Evolutionary conservation across 306 rosid species (phyloP).

Genomic region (Prunus padus): DNA sequence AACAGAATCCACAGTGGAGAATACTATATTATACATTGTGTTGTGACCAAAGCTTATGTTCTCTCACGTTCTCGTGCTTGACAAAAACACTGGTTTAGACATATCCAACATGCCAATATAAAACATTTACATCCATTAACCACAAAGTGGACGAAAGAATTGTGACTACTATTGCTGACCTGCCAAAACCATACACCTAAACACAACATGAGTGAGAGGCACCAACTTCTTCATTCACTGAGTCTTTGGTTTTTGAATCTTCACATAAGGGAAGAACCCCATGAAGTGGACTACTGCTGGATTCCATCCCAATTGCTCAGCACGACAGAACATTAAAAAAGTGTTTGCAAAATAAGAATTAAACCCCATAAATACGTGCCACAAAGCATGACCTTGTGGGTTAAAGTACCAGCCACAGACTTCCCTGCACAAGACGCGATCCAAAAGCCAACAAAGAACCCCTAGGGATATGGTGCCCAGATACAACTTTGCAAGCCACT

Average conservation of each 20-base stretch:
- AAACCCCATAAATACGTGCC: constrained; percentile 80
- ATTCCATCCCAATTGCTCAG: constrained; percentile 69
- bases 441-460: constrained; percentile 56
- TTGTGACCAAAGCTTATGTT: background rate
- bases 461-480: constrained; percentile 51
- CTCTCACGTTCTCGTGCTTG: background rate
- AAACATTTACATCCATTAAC: constrained; percentile 15
- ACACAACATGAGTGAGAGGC: background rate
- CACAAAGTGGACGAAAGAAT: constrained; percentile 15
- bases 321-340: constrained; percentile 87
- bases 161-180: constrained; percentile 11
- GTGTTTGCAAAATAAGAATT: constrained; percentile 76
- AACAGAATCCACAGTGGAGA: background rate
- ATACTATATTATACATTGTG: background rate
- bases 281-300: constrained; percentile 52
- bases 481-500: constrained; percentile 67
- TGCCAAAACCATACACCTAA: constrained; percentile 11
- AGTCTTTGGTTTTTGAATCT: constrained; percentile 65
- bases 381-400: constrained; percentile 84
- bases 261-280: constrained; percentile 74
- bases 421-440: constrained; percentile 62
- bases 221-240: constrained; percentile 39
- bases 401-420: constrained; percentile 56
- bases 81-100: background rate
- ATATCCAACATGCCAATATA: background rate